Percentiles rank a stretch among this genome's conserved stretches.
These are phyloP conservation scores for Gaertneriomyces semiglobifer DNA, from an alignment of 192 early-diverging fungal species.

Conservation along the genomic window DNA sequence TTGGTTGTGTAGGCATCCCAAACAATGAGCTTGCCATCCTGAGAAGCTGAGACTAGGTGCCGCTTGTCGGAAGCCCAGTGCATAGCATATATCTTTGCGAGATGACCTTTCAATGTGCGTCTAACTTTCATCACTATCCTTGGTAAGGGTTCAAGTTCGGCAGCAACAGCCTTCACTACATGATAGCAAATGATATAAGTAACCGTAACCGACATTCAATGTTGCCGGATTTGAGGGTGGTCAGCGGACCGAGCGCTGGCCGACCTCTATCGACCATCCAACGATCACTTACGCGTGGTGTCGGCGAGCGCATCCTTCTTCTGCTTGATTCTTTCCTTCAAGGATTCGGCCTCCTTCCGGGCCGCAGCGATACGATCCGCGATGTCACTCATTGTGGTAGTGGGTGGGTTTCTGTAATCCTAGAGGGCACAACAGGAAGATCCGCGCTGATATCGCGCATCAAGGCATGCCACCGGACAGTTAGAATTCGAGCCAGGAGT, in stretches of 20 bases:
- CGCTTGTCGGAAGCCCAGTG: slow-evolving; percentile 98
- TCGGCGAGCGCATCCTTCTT: slow-evolving; percentile 93
- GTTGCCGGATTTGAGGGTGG: no score
- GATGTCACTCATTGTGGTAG: slow-evolving; percentile 70
- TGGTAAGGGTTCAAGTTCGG: slow-evolving; percentile 81
- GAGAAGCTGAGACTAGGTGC: slow-evolving; percentile 96
- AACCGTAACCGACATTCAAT: no score
- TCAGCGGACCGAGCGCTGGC: no score
- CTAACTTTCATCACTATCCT: slow-evolving; percentile 93
- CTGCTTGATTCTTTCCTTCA: slow-evolving; percentile 95
- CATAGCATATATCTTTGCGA: slow-evolving; percentile 99
- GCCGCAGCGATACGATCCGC: slow-evolving; percentile 85
- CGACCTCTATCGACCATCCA: no score
- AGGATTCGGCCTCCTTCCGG: slow-evolving; percentile 87
- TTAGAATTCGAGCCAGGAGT: no score
- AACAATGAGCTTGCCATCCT: slow-evolving; percentile 99
- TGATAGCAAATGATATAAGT: not conserved
- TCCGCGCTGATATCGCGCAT: no score
- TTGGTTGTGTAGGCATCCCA: slow-evolving; percentile 99
- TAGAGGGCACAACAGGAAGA: no score
- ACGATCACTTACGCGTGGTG: slow-evolving; percentile 73
- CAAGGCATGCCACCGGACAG: no score
- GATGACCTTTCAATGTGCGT: slow-evolving; percentile 94
- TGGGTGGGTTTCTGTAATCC: no score
- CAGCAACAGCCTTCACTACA: slow-evolving; percentile 81